Conservation (phyloP, 2,329 filamentous ascomycete genomes). For the Fusarium tuaranense region DNA sequence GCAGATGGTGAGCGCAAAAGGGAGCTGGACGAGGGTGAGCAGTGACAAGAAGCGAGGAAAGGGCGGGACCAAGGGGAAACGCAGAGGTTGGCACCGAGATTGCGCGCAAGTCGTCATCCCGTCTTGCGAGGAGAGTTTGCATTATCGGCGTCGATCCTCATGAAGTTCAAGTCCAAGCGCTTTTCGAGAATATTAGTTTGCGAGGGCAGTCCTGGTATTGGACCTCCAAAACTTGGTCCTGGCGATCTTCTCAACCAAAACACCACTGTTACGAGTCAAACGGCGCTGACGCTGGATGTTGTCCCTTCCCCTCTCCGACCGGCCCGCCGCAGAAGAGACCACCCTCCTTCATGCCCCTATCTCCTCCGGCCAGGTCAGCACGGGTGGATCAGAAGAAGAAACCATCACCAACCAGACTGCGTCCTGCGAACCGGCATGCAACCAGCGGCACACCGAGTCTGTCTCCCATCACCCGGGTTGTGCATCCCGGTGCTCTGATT, state of each 20-base stretch:
- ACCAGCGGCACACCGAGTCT: slow-evolving; percentile 44
- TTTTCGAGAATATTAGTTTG: slow-evolving; percentile 22
- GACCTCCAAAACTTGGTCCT: slow-evolving; percentile 22
- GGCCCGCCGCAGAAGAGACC: slow-evolving; percentile 34
- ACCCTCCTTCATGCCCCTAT: slow-evolving; percentile 27
- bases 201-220: slow-evolving; percentile 25
- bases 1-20: slow-evolving; percentile 49
- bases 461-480: slow-evolving; percentile 31
- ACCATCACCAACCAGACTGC: slow-evolving; percentile 40
- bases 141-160: slow-evolving; percentile 39
- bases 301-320: slow-evolving; percentile 18
- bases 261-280: slow-evolving; percentile 30
- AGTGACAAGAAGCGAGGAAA: slow-evolving; percentile 27
- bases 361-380: slow-evolving; percentile 40
- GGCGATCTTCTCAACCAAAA: slow-evolving; percentile 13
- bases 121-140: slow-evolving; percentile 30
- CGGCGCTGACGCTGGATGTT: neutral
- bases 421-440: slow-evolving; percentile 39
- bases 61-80: slow-evolving; percentile 13
- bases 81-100: slow-evolving; percentile 40
- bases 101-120: slow-evolving; percentile 35
- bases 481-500: slow-evolving; percentile 36
- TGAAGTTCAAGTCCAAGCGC: slow-evolving; percentile 32
- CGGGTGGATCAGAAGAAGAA: slow-evolving; percentile 39
- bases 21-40: slow-evolving; percentile 31